phyloP scores from a whole-genome alignment of 2,329 filamentous ascomycete species.

The Myotisia sp. region DNA sequence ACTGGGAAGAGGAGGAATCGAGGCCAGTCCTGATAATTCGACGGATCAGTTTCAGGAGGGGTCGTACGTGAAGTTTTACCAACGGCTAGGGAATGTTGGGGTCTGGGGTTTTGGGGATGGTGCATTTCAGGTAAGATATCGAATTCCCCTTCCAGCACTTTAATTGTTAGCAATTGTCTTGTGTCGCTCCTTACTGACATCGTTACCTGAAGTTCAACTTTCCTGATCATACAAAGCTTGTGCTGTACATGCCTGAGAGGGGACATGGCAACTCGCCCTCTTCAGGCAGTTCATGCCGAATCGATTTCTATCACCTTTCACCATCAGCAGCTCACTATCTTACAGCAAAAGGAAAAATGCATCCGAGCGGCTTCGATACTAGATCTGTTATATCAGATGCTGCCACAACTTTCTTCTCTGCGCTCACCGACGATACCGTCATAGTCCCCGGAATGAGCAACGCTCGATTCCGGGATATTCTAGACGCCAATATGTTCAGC shows the following conservation, averaged over 20 bases:
- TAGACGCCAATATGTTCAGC: constrained; percentile 32
- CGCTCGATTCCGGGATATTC: constrained; percentile 27
- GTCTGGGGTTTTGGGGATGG: constrained; percentile 39
- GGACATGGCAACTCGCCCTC: constrained; percentile 10
- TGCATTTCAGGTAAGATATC: constrained; percentile 28
- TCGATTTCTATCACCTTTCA: constrained; percentile 38
- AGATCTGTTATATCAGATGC: constrained; percentile 29
- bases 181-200: too few species aligned
- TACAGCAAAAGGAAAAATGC: constrained; percentile 27
- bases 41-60: constrained; percentile 9
- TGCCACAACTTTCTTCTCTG: constrained; percentile 27
- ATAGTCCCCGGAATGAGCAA: constrained; percentile 21
- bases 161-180: too few species aligned
- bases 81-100: constrained; percentile 39
- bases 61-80: constrained; percentile 38
- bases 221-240: constrained; percentile 38
- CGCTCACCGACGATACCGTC: constrained; percentile 22
- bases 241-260: constrained; percentile 30
- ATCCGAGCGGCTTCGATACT: constrained; percentile 31
- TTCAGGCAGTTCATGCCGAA: constrained; percentile 17
- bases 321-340: constrained; percentile 32
- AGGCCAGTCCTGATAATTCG: constrained; percentile 19
- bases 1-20: constrained; percentile 29
- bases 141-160: neutral
- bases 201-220: constrained; percentile 38